phyloP scores from a whole-genome alignment of 2,329 filamentous ascomycete species.

The Diplodia scrobiculata region DNA sequence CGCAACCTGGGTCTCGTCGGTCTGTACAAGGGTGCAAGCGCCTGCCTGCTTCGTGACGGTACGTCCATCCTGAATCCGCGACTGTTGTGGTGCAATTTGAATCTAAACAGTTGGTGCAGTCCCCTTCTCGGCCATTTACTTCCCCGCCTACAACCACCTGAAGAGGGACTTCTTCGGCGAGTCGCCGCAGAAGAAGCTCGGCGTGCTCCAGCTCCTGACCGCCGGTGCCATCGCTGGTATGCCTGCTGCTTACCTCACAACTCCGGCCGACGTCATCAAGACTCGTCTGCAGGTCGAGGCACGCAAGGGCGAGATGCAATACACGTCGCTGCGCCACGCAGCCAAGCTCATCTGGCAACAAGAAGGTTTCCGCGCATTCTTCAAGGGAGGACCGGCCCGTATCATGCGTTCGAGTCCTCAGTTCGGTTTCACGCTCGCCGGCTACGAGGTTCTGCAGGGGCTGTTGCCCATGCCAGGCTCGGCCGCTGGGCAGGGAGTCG shows the following conservation, averaged over 20 bases:
- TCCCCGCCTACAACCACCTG: conserved; percentile 92
- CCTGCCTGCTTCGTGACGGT: conserved; percentile 84
- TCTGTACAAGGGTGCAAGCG: conserved; percentile 93
- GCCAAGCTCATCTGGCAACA: conserved; percentile 82
- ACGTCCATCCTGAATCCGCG: conserved; percentile 22
- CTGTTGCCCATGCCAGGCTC: conserved; percentile 74
- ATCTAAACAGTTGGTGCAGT: conserved; percentile 51
- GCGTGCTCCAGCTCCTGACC: conserved; percentile 85
- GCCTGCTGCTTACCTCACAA: conserved; percentile 77
- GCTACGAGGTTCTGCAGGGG: conserved; percentile 88
- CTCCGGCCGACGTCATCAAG: conserved; percentile 98
- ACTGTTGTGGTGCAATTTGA: too few relatives aligned
- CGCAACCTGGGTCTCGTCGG: conserved; percentile 91
- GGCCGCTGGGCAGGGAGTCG: conserved; percentile 48
- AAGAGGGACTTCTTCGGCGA: conserved; percentile 96
- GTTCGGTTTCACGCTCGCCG: conserved; percentile 95
- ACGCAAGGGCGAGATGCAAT: conserved; percentile 86
- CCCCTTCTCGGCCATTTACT: conserved; percentile 98
- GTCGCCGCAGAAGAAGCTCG: conserved; percentile 80
- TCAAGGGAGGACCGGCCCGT: conserved; percentile 95
- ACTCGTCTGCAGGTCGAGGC: conserved; percentile 96
- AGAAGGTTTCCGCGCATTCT: conserved; percentile 95
- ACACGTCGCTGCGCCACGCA: conserved; percentile 83
- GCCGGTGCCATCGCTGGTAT: conserved; percentile 79
- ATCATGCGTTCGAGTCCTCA: conserved; percentile 94